phyloP scores from a whole-genome alignment of 1,284 basidiomycete species.

The Ustilago crameri region DNA sequence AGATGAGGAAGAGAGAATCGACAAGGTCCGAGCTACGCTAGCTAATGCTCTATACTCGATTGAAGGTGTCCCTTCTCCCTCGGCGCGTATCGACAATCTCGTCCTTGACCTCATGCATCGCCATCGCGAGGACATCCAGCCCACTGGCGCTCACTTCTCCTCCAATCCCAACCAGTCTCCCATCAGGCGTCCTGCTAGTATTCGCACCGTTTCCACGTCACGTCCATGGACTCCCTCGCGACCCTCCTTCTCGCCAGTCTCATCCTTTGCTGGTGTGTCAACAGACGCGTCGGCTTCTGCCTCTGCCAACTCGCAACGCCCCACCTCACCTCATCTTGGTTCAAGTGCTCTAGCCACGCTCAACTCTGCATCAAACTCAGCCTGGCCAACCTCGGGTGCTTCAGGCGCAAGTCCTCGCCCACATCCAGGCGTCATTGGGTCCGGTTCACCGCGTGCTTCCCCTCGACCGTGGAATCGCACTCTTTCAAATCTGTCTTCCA shows the following conservation, averaged over 20 bases:
- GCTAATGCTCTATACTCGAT: constrained; percentile 37
- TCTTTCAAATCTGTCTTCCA: constrained; percentile 41
- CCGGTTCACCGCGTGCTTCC: constrained; percentile 53
- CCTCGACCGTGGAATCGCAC: constrained; percentile 53
- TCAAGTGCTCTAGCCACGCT: constrained; percentile 33
- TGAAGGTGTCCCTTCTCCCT: constrained; percentile 47
- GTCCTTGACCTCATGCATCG: constrained; percentile 61
- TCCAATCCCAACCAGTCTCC: constrained; percentile 45
- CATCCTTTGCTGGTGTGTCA: constrained; percentile 30
- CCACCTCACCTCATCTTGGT: constrained; percentile 38
- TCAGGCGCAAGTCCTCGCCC: constrained; percentile 35
- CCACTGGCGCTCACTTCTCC: constrained; percentile 49
- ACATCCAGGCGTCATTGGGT: constrained; percentile 55
- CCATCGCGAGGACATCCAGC: constrained; percentile 55
- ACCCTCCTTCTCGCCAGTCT: constrained; percentile 41
- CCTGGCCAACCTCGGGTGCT: constrained; percentile 17
- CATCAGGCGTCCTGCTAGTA: constrained; percentile 45
- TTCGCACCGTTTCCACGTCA: constrained; percentile 49
- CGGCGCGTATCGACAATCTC: constrained; percentile 54
- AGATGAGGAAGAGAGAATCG: constrained; percentile 59
- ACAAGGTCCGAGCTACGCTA: constrained; percentile 52
- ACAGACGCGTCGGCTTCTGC: constrained; percentile 16
- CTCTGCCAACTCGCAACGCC: constrained; percentile 14
- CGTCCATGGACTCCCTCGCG: constrained; percentile 55
- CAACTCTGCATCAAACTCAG: constrained; percentile 19